Conservation (phyloP, 805 yeast genomes). For the Metschnikowia matae region DNA sequence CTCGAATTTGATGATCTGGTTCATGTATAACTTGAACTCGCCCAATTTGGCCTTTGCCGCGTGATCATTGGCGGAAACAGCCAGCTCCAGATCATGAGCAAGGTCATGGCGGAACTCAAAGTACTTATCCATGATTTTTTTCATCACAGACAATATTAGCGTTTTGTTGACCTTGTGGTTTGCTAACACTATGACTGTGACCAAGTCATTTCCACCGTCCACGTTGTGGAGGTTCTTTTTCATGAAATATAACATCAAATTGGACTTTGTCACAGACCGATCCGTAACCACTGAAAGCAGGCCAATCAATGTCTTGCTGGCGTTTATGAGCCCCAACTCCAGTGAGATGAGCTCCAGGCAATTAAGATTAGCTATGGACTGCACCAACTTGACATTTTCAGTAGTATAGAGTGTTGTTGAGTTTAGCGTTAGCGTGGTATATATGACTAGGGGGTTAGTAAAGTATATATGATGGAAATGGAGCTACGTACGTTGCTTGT, state of each 20-base stretch:
- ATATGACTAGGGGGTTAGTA: slow-evolving; percentile 34
- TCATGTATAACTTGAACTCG: slow-evolving; percentile 54
- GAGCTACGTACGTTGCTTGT: slow-evolving; percentile 13
- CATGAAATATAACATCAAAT: slow-evolving; percentile 44
- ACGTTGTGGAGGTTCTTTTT: slow-evolving; percentile 39
- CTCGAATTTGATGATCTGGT: slow-evolving; percentile 52
- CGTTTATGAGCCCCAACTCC: slow-evolving; percentile 52
- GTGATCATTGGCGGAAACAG: slow-evolving; percentile 6
- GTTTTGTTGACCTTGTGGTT: slow-evolving; percentile 42
- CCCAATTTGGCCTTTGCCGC: slow-evolving; percentile 29
- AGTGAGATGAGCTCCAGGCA: slow-evolving; percentile 52
- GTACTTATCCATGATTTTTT: slow-evolving; percentile 49
- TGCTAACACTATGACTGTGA: slow-evolving; percentile 49
- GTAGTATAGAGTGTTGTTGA: slow-evolving; percentile 59
- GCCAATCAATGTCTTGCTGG: slow-evolving; percentile 41
- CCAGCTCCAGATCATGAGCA: slow-evolving; percentile 11
- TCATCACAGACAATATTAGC: slow-evolving; percentile 44
- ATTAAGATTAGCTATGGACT: slow-evolving; percentile 41
- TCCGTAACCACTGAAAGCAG: slow-evolving; percentile 29
- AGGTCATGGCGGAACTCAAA: slow-evolving; percentile 35
- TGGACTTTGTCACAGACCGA: slow-evolving; percentile 24
- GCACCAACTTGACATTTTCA: slow-evolving; percentile 45
- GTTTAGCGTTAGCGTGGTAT: slow-evolving; percentile 47
- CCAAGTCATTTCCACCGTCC: slow-evolving; percentile 46
- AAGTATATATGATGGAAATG: too few relatives aligned